Base-by-base conservation (phyloP, 2,329 filamentous ascomycete species). In the Phialophora expanda region DNA sequence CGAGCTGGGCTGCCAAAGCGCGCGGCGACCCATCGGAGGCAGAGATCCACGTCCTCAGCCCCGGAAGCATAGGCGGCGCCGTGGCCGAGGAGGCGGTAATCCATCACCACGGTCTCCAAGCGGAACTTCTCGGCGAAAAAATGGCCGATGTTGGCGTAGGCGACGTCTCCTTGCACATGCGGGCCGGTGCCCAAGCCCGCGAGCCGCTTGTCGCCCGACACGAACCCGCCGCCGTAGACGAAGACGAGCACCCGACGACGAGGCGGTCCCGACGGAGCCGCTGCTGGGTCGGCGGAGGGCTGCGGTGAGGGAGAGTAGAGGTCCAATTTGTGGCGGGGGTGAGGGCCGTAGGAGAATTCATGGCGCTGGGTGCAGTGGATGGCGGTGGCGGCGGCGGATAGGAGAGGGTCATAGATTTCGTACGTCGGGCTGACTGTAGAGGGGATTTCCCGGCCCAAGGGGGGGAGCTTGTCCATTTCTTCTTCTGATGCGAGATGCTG, bases 141-240 rank as follows among this genome's bases (percentile, higher is more conserved):
- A 53, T 76, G 72, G 3, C 76, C 79, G 4, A 80, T 54, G 65
- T 80, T 79, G 14, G 70, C 72, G 63, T 78, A 76, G 1, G 55
- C 61, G 24, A 67, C 30, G 14, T 54, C 66, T 75, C 72, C 59
- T 77, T 72, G 66, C 61, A 73, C 66, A 62, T 54, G 32, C 9
- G 32, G 32, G 12, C 32, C 32, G 3, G 9, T 4, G 32, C 32
- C 32, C 32, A 34, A 1, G 32, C 32, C 44, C 61, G 73, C 61
- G 69, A 76, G 64, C n/a, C 72, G 74, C 56, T 74, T 76, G 30
- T 72, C 69, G 20, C 78, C 78, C 32, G 56, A 32, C 5, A 74
- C 69, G 62, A 80, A 75, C 76, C 76, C 72, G 44, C 78, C 79
- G 53, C 79, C 79, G 64, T 81, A 76, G 58, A 82, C 74, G 60